These are phyloP conservation scores for Thuidium tamariscinum DNA, from an alignment of 225 moss, liverwort and hornwort species.

Conservation along the genomic window DNA sequence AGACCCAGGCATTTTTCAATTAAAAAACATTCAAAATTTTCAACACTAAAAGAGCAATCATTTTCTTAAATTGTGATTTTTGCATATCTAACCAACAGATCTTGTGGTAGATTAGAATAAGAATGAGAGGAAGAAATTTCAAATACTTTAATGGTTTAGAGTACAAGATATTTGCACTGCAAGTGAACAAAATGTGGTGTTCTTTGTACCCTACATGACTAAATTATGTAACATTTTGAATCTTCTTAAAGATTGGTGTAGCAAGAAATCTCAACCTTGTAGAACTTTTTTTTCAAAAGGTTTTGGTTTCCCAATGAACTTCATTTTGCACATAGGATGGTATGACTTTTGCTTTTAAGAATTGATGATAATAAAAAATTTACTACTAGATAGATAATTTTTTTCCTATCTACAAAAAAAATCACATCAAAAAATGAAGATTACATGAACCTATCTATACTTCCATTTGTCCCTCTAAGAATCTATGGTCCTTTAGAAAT, in stretches of 20 bases:
- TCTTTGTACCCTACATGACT: not conserved
- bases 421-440: no score
- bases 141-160: rapidly evolving
- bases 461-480: rapidly evolving
- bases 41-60: not conserved
- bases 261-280: rapidly evolving
- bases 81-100: rapidly evolving
- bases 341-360: rapidly evolving
- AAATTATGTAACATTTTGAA: no score
- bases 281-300: rapidly evolving
- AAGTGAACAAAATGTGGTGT: not conserved
- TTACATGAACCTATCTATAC: not conserved
- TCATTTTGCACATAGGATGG: rapidly evolving
- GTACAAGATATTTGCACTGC: not conserved
- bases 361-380: rapidly evolving
- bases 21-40: not conserved
- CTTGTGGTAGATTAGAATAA: not conserved
- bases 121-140: not conserved
- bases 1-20: rapidly evolving
- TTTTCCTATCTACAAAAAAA: not conserved
- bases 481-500: not conserved
- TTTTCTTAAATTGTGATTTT: rapidly evolving
- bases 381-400: not conserved
- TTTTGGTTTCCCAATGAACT: rapidly evolving
- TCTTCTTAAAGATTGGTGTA: not conserved